Conservation (phyloP, 176 grass and related monocot genomes). For the Areca catechu region DNA sequence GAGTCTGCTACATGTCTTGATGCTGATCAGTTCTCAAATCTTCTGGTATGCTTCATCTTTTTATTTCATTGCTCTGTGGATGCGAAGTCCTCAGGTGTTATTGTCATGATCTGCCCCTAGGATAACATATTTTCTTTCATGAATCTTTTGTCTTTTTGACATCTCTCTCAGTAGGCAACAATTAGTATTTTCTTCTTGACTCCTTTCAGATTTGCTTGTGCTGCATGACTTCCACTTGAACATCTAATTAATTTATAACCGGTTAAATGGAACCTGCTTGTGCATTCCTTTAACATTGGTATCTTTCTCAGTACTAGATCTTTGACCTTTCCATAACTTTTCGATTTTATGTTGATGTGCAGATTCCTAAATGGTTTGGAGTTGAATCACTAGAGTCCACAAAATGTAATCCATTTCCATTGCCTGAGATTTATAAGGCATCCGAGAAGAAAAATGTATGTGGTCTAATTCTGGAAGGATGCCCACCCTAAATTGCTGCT, state of each 20-base stretch:
- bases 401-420: constrained; percentile 14
- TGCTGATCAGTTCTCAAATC: constrained; percentile 22
- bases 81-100: no score
- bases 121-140: no score
- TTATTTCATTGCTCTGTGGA: no score
- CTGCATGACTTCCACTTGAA: no score
- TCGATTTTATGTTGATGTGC: neutral
- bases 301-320: no score
- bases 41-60: constrained; percentile 7
- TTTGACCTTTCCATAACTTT: neutral
- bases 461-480: neutral
- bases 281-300: no score
- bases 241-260: no score
- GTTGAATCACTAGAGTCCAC: constrained; percentile 3
- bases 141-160: no score
- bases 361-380: constrained; percentile 24
- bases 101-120: no score
- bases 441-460: constrained; percentile 16
- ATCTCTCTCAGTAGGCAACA: no score
- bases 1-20: constrained; percentile 11
- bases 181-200: neutral
- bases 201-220: neutral
- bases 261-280: no score
- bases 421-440: constrained; percentile 18
- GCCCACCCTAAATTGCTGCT: no score